These are phyloP conservation scores for Alliaria petiolata DNA, from an alignment of 345 rosid genomes.

Conservation along the genomic window DNA sequence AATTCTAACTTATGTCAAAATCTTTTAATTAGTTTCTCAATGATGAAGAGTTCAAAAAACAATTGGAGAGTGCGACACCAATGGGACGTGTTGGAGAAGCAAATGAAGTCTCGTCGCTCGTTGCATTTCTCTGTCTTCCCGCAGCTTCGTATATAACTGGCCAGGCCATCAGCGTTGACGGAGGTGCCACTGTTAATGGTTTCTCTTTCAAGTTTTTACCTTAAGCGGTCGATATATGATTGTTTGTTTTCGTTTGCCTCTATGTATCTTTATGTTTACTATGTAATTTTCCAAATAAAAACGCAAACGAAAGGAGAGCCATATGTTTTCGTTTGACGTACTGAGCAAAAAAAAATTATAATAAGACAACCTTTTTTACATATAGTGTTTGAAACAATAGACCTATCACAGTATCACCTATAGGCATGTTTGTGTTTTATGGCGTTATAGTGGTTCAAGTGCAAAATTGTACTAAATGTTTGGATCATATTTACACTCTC, in stretches of 20 bases:
- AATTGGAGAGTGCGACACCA: neutral
- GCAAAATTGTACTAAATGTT: too few relatives aligned
- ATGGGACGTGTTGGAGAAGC: neutral
- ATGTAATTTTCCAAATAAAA: neutral
- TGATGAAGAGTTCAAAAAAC: neutral
- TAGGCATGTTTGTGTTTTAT: too few relatives aligned
- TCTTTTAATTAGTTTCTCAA: neutral
- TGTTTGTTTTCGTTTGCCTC: neutral
- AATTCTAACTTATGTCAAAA: neutral
- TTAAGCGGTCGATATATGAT: neutral
- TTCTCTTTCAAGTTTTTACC: neutral
- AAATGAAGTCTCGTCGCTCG: constrained; percentile 5
- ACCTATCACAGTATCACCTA: too few relatives aligned
- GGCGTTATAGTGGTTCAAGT: too few relatives aligned
- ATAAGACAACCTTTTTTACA: too few relatives aligned
- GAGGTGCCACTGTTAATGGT: neutral
- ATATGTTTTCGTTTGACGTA: neutral
- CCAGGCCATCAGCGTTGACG: neutral
- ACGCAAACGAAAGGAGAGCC: neutral
- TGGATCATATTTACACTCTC: too few relatives aligned
- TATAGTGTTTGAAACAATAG: too few relatives aligned
- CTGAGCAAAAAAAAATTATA: neutral
- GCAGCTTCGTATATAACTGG: constrained; percentile 1
- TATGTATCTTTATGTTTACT: too few relatives aligned
- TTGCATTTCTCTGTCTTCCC: neutral